Percentiles rank a stretch among this genome's conserved stretches.
These are phyloP conservation scores for Gracilaria vermiculophylla DNA, from an alignment of 23 red algal genomes.

Conservation along the genomic window DNA sequence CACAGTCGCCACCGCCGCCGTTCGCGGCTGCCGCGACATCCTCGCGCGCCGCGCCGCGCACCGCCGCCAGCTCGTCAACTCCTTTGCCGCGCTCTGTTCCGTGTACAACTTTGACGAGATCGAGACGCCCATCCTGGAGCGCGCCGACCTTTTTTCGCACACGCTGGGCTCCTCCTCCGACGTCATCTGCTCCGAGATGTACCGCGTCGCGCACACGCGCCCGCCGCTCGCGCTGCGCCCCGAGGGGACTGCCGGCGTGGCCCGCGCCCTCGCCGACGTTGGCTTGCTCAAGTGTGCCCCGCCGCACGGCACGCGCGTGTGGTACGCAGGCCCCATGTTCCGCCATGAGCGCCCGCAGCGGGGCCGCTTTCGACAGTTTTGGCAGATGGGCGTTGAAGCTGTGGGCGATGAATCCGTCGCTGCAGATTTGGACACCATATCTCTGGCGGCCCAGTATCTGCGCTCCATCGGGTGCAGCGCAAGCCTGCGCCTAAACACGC, in stretches of 20 bases:
- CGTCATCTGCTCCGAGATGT: conserved; percentile 37
- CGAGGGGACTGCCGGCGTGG: conserved; percentile 66
- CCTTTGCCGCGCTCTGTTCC: conserved; percentile 24
- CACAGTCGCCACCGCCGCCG: conserved; percentile 16
- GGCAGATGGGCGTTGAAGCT: conserved; percentile 60
- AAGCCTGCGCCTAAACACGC: conserved; percentile 41
- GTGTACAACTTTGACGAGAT: conserved; percentile 55
- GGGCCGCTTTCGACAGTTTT: conserved; percentile 53
- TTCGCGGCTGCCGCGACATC: conserved; percentile 63
- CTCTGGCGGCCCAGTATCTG: conserved; percentile 24
- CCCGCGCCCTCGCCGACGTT: conserved; percentile 29
- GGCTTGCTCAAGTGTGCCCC: conserved; percentile 23
- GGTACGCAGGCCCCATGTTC: conserved; percentile 79
- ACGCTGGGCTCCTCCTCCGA: conserved; percentile 38
- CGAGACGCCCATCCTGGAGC: conserved; percentile 59
- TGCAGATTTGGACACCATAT: conserved; percentile 46
- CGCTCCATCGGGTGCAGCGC: background rate
- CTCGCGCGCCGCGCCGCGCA: background rate
- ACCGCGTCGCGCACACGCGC: background rate
- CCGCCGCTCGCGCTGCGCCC: conserved; percentile 54
- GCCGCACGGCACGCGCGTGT: conserved; percentile 10
- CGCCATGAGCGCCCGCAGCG: conserved; percentile 55
- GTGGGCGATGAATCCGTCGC: conserved; percentile 30
- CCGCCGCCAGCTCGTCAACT: conserved; percentile 23
- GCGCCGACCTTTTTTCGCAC: background rate